phyloP scores from a whole-genome alignment of 257 asterid species.

The Solanum habrochaites region DNA sequence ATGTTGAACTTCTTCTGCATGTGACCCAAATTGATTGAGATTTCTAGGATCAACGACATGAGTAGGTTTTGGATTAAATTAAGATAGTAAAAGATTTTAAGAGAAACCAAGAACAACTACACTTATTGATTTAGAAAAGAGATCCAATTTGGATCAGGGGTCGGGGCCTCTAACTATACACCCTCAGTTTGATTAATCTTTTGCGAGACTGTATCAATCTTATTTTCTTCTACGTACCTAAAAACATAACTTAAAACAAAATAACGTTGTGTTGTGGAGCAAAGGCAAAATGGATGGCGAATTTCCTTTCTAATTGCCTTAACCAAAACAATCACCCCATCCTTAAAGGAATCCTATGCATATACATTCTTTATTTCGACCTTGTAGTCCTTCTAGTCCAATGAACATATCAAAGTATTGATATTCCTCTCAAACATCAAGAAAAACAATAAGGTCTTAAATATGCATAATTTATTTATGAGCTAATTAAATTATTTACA shows the following conservation, averaged over 20 bases:
- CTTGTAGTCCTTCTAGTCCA: slow-evolving; percentile 80
- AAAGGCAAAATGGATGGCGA: slow-evolving; percentile 62
- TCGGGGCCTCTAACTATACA: slow-evolving; percentile 18
- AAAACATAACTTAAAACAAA: slow-evolving; percentile 73
- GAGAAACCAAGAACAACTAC: background rate
- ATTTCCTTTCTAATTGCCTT: slow-evolving; percentile 70
- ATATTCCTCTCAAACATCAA: slow-evolving; percentile 43
- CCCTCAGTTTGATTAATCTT: slow-evolving; percentile 23
- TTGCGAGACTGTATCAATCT: slow-evolving; percentile 15
- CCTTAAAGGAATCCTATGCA: slow-evolving; percentile 66
- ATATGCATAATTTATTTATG: too few species aligned
- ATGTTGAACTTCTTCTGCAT: slow-evolving; percentile 28
- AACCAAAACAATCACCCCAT: slow-evolving; percentile 73
- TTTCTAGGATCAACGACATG: slow-evolving; percentile 32
- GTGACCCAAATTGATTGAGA: slow-evolving; percentile 23
- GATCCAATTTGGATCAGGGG: slow-evolving; percentile 48
- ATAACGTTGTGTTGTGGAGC: slow-evolving; percentile 85
- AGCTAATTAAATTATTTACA: background rate
- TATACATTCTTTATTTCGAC: slow-evolving; percentile 84
- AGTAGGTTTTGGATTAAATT: slow-evolving; percentile 42
- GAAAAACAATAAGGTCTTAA: background rate
- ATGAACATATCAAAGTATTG: slow-evolving; percentile 58
- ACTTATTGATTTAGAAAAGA: background rate
- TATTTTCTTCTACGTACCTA: slow-evolving; percentile 55
- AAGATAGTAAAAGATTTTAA: slow-evolving; percentile 1